Conservation (phyloP, 2,329 filamentous ascomycete species). For the Ustulina deusta region DNA sequence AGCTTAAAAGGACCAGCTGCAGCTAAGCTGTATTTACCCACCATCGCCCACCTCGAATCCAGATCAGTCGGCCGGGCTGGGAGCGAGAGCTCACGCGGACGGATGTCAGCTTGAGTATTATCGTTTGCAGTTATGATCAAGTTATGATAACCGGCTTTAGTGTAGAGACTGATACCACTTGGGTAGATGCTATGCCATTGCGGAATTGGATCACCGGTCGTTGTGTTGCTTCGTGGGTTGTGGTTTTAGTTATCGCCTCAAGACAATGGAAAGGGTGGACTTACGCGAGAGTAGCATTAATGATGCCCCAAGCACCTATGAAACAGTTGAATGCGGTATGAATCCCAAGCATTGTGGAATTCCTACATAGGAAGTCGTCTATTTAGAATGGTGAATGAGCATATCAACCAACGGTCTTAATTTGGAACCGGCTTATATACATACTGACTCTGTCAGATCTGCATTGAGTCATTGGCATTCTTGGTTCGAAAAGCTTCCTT, state of each 20-base stretch:
- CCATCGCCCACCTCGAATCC: neutral
- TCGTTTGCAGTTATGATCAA: neutral
- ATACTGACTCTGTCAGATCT: no score
- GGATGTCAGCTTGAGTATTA: neutral
- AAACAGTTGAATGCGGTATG: neutral
- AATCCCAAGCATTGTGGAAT: neutral
- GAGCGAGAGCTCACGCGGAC: neutral
- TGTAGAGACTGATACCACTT: neutral
- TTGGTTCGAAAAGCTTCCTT: neutral
- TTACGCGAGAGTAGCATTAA: conserved; percentile 10
- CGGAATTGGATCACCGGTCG: neutral
- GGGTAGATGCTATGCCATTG: neutral
- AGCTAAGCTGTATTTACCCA: neutral
- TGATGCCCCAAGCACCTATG: neutral
- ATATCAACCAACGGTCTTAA: neutral
- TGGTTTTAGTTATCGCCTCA: neutral
- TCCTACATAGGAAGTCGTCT: neutral
- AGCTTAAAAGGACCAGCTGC: conserved; percentile 1
- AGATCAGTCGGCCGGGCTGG: neutral
- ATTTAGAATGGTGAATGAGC: neutral
- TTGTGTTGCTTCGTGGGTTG: neutral
- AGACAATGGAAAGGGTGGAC: neutral
- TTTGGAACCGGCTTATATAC: neutral
- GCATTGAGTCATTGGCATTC: no score
- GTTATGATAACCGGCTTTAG: neutral